Evolutionary conservation across 164 flowering plant species (phyloP).

Genomic region (Houttuynia cordata): DNA sequence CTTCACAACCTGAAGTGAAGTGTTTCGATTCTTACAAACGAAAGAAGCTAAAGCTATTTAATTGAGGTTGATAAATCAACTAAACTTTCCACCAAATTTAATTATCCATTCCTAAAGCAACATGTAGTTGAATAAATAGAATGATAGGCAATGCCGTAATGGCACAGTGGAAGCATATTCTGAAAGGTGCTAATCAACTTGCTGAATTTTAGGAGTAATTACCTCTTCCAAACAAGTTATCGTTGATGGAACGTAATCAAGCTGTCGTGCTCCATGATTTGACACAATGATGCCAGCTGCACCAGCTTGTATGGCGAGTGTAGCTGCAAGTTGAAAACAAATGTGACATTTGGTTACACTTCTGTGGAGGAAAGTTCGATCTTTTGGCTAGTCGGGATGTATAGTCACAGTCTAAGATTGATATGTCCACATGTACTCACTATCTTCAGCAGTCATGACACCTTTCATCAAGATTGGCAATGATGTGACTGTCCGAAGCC

Average conservation of each 20-base stretch:
- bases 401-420: too few relatives aligned
- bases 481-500: conserved; percentile 78
- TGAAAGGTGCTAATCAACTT: too few relatives aligned
- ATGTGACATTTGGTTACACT: background rate
- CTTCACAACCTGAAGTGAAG: conserved; percentile 33
- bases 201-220: background rate
- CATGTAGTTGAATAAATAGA: too few relatives aligned
- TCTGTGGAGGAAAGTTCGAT: too few relatives aligned
- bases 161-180: too few relatives aligned
- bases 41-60: background rate
- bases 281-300: conserved; percentile 91
- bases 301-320: conserved; percentile 55
- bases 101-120: background rate
- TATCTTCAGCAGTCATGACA: conserved; percentile 80
- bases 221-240: conserved; percentile 85
- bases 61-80: background rate
- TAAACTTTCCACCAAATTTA: background rate
- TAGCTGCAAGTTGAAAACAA: conserved; percentile 29
- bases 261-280: conserved; percentile 95
- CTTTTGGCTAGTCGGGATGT: background rate
- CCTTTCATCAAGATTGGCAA: conserved; percentile 90
- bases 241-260: conserved; percentile 82
- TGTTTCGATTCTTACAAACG: background rate
- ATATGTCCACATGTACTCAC: conserved; percentile 22
- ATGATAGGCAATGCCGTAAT: too few relatives aligned